Evolutionary conservation across 192 early-diverging fungal genomes (phyloP).

Genomic region (Entomortierella lignicola): DNA sequence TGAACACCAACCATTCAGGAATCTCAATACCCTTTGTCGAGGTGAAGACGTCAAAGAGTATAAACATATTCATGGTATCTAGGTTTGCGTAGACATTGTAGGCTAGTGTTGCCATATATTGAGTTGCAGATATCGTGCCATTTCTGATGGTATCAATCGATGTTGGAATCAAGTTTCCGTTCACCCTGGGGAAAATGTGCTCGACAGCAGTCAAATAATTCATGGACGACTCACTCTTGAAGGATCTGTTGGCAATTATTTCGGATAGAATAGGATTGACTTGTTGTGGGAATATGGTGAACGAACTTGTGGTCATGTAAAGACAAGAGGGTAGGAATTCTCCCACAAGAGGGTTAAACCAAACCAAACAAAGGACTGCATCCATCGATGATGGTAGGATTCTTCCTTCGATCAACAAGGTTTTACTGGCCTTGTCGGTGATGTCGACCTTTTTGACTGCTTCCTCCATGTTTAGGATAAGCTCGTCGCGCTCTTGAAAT

Average conservation of each 20-base stretch:
- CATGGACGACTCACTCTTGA: no score
- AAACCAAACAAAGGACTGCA: background rate
- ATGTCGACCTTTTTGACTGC: background rate
- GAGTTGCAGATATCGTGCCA: background rate
- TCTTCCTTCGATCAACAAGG: background rate
- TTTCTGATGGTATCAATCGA: background rate
- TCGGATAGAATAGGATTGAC: no score
- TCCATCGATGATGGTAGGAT: background rate
- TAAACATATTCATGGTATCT: background rate
- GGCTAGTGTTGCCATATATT: background rate
- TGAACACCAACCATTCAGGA: background rate
- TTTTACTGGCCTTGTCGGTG: background rate
- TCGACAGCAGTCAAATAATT: background rate
- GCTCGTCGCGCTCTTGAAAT: background rate
- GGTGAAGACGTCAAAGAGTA: background rate
- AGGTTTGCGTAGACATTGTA: background rate
- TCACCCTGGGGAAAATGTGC: background rate
- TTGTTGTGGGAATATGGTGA: background rate
- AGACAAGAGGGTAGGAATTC: background rate
- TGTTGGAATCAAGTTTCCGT: background rate
- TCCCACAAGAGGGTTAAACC: background rate
- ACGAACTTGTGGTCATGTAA: background rate
- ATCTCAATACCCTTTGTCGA: background rate
- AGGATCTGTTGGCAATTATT: no score
- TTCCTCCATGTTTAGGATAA: background rate